These are phyloP conservation scores for Boletus sensibilis DNA, from an alignment of 768 basidiomycete genomes.

Conservation along the genomic window DNA sequence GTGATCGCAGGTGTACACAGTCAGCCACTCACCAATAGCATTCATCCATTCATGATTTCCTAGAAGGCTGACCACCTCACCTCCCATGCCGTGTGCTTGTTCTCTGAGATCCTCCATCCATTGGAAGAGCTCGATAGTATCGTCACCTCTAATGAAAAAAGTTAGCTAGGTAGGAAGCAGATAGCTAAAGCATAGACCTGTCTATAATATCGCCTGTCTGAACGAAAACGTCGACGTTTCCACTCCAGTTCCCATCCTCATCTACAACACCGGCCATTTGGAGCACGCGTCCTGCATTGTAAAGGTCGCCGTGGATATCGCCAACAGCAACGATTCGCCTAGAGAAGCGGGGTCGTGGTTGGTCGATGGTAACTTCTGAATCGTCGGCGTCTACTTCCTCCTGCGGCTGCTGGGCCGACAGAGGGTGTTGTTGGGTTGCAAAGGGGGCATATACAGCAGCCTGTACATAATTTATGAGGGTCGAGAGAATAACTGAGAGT, in stretches of 20 bases:
- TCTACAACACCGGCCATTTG: conserved; percentile 79
- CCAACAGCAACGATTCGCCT: conserved; percentile 82
- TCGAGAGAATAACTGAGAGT: conserved; percentile 25
- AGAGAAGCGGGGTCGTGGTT: conserved; percentile 34
- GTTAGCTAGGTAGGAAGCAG: conserved; percentile 11
- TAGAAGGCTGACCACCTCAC: conserved; percentile 70
- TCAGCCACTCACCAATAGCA: conserved; percentile 54
- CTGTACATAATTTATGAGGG: conserved; percentile 25
- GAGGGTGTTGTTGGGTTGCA: conserved; percentile 12
- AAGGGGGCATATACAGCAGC: conserved; percentile 25
- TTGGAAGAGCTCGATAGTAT: conserved; percentile 80
- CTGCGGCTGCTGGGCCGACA: conserved; percentile 5
- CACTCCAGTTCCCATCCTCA: conserved; percentile 74
- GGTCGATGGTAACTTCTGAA: conserved; percentile 7
- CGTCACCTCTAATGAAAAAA: conserved; percentile 62
- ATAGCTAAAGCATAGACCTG: conserved; percentile 47
- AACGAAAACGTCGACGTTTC: conserved; percentile 80
- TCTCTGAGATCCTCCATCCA: conserved; percentile 83
- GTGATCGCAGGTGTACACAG: conserved; percentile 2
- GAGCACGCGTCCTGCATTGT: conserved; percentile 77
- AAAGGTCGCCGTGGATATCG: conserved; percentile 87
- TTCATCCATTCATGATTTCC: conserved; percentile 99
- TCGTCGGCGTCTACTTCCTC: conserved; percentile 6
- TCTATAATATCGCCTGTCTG: conserved; percentile 98
- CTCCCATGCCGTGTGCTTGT: conserved; percentile 69